These are phyloP conservation scores for Clausena lansium DNA, from an alignment of 345 rosid genomes.

Conservation along the genomic window DNA sequence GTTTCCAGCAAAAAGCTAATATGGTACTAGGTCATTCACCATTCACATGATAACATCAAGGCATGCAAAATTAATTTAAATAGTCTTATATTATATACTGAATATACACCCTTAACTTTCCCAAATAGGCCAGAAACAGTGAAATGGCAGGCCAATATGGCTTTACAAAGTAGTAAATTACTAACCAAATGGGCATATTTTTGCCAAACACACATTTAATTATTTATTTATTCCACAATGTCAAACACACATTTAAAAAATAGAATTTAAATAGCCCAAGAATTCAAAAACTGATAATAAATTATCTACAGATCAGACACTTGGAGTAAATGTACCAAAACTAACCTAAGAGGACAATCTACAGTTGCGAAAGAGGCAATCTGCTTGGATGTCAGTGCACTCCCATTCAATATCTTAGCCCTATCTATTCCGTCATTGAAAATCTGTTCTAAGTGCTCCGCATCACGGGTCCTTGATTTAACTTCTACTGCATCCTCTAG, in stretches of 20 bases:
- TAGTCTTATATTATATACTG: background rate
- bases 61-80: conserved; percentile 5
- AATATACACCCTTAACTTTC: too few species aligned
- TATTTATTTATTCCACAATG: too few species aligned
- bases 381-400: conserved; percentile 29
- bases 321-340: conserved; percentile 9
- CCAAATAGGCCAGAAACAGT: too few species aligned
- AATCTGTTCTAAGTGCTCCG: conserved; percentile 24
- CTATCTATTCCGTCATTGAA: conserved; percentile 21
- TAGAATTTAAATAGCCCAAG: background rate
- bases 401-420: conserved; percentile 35
- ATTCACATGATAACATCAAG: background rate
- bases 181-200: too few species aligned
- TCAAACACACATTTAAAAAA: too few species aligned
- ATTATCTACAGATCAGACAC: background rate
- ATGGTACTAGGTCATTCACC: background rate
- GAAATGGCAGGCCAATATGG: too few species aligned
- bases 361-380: conserved; percentile 25
- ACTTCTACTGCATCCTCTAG: conserved; percentile 17
- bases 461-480: conserved; percentile 24
- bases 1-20: background rate
- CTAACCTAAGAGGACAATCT: conserved; percentile 46
- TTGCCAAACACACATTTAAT: too few species aligned
- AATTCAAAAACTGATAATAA: background rate
- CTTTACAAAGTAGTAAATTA: too few species aligned